Evolutionary conservation across 495 filamentous ascomycete species (phyloP).

Genomic region (Xylaria intraflava): DNA sequence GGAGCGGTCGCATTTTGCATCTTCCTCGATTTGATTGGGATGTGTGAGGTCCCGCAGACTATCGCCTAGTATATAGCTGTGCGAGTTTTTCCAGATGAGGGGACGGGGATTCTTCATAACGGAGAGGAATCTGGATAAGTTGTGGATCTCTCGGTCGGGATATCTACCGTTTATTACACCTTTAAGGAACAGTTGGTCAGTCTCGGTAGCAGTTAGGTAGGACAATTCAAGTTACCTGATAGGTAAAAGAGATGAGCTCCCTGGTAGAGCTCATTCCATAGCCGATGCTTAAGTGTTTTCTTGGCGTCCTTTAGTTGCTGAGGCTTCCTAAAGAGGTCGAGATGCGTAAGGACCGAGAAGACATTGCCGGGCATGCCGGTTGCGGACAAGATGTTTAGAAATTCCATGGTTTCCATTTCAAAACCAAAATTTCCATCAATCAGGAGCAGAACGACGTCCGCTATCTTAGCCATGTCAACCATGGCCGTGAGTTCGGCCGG

Average conservation of each 20-base stretch:
- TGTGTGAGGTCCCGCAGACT: constrained; percentile 92
- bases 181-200: constrained; percentile 55
- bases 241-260: constrained; percentile 96
- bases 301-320: constrained; percentile 83
- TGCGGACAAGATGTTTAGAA: constrained; percentile 79
- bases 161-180: constrained; percentile 95
- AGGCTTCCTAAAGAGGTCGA: constrained; percentile 91
- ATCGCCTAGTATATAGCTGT: constrained; percentile 89
- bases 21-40: constrained; percentile 78
- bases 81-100: constrained; percentile 91
- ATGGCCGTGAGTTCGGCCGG: constrained; percentile 90
- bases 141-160: constrained; percentile 93
- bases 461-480: constrained; percentile 94
- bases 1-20: constrained; percentile 82
- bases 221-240: constrained; percentile 33
- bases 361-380: constrained; percentile 98
- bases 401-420: constrained; percentile 99
- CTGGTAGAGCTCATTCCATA: constrained; percentile 95
- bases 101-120: constrained; percentile 99
- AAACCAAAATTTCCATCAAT: constrained; percentile 98
- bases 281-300: constrained; percentile 88
- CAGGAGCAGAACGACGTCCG: constrained; percentile 93
- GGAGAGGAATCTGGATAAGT: constrained; percentile 85
- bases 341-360: constrained; percentile 92
- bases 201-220: background rate